Evolutionary conservation across 352 stramenopile species (phyloP).

Genomic region (Phytophthora sp.): DNA sequence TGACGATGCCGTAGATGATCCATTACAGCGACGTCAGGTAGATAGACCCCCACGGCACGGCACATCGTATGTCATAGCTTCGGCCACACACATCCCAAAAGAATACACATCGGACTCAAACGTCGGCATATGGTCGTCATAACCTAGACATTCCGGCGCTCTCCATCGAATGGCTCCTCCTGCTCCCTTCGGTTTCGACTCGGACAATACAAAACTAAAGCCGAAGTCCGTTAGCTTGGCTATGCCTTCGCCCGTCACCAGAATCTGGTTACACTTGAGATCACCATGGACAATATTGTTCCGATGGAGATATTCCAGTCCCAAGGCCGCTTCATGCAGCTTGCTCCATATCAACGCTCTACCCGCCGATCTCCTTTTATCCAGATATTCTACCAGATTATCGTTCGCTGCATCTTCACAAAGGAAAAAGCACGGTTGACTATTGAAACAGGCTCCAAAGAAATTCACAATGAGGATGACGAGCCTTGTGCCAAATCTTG

Average conservation of each 20-base stretch:
- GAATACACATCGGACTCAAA: slow-evolving; percentile 1
- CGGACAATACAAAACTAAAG: background rate
- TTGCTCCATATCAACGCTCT: background rate
- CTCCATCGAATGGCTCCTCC: background rate
- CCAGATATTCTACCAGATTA: background rate
- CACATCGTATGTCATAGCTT: slow-evolving; percentile 19
- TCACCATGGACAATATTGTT: background rate
- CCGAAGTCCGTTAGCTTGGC: slow-evolving; percentile 3
- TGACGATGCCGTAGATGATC: slow-evolving; percentile 12
- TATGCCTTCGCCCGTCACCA: background rate
- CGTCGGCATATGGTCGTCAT: background rate
- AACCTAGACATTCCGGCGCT: background rate
- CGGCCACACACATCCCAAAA: slow-evolving; percentile 6
- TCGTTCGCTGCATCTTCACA: background rate
- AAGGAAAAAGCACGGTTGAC: background rate
- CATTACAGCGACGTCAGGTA: slow-evolving; percentile 11
- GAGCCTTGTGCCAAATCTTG: slow-evolving; percentile 87
- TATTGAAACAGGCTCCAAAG: slow-evolving; percentile 15
- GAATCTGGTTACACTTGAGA: slow-evolving; percentile 3
- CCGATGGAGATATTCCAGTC: background rate
- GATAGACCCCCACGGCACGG: background rate
- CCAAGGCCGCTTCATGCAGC: background rate
- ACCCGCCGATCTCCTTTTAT: background rate
- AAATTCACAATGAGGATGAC: slow-evolving; percentile 90
- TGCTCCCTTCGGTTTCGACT: background rate